phyloP scores from a whole-genome alignment of 2,329 filamentous ascomycete genomes.

The Penicillium sp. region DNA sequence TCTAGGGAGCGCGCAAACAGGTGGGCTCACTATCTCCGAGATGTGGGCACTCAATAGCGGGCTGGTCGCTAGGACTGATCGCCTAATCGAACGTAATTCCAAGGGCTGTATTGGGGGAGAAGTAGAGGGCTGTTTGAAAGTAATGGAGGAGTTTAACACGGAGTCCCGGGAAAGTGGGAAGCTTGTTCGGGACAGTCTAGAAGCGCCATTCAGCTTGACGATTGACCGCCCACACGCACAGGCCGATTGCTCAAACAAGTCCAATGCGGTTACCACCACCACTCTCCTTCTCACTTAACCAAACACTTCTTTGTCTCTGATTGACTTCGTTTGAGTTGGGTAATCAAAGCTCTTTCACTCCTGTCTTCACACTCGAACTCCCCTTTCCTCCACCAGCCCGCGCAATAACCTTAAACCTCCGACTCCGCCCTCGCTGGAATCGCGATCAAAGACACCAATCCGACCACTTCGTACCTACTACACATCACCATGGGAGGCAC shows the following conservation, averaged over 20 bases:
- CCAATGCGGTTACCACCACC: constrained; percentile 24
- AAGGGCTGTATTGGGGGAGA: background rate
- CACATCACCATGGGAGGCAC: constrained; percentile 54
- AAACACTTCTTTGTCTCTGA: constrained; percentile 1
- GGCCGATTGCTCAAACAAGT: constrained; percentile 18
- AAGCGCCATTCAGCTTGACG: constrained; percentile 12
- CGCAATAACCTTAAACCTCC: background rate
- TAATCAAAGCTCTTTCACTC: background rate
- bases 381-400: background rate
- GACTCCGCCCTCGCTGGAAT: constrained; percentile 6
- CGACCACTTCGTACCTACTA: constrained; percentile 5
- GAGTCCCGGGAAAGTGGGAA: constrained; percentile 9
- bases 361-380: background rate
- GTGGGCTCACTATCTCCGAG: background rate
- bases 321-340: background rate
- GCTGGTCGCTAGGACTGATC: background rate
- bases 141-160: background rate
- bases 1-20: constrained; percentile 16
- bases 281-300: constrained; percentile 7
- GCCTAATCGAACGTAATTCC: background rate
- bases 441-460: constrained; percentile 2
- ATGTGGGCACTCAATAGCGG: background rate
- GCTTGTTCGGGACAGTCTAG: constrained; percentile 8
- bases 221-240: constrained; percentile 29
- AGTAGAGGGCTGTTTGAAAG: background rate